Evolutionary conservation across 176 grass and related monocot genomes (phyloP), one percentile per base, ranked within the genome.

Genomic region (Oryza officinalis): DNA sequence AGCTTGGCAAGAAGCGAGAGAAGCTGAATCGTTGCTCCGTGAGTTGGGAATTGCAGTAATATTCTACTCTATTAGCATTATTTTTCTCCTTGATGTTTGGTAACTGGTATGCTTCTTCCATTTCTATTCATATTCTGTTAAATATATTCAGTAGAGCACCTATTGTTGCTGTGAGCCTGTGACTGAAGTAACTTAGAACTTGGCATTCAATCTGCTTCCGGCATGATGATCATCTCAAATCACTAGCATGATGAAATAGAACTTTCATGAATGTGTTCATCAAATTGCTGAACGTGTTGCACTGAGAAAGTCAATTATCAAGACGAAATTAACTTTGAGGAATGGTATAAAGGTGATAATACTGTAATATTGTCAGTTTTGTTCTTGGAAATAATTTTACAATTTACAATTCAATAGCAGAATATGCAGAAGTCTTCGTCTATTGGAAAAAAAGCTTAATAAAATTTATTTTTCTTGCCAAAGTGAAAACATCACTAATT

Each of bases 11-110:
- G 95, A 98, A 84, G 92, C 88, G 6, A 85, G 75, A 84, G 87
- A 93, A 79, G 95, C 95, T 71, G 92, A 93, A 72, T 72, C 28
- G 33, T 89, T 94, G 76, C 92, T 98, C 79, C 84, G 74, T 63
- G 73, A 94, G 64, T 74, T 98, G 82, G 90, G 90, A 91, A 94
- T 98, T 84, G 87, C 89, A 71, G 95, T 98, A 98, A 63, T 70
- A 31, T 88, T 89, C 69, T 85, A 71, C 72, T 38, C 75, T 23
- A 49, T 84, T 74, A 80, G 73, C 46, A 72, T 77, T 72, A 49
- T 69, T 33, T 33, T 33, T 5, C 32, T 33, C 31, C 23, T 50
- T 85, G 65, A 18, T 85, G 57, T 74, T 75, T 72, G 33, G 8
- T 74, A 14, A 54, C 75, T 72, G 27, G 11, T 64, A 14, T 75